Base-by-base conservation (phyloP, 768 basidiomycete genomes). In the Astraeus odoratus region DNA sequence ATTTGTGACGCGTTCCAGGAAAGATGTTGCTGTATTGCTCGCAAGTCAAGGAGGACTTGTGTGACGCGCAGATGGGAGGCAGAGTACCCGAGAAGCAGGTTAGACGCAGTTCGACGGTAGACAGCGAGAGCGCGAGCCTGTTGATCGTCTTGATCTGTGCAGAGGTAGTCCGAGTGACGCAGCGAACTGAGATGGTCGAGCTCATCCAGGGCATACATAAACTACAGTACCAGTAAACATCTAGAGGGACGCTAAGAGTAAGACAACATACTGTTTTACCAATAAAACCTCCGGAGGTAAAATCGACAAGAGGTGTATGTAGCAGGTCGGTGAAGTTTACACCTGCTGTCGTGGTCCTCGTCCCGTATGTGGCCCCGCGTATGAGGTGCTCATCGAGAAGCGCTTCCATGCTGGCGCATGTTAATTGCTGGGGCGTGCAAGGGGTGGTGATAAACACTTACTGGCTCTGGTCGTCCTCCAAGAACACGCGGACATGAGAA, bases 51-150 rank as follows among this genome's bases (percentile, higher is more conserved):
- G 10, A 54, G 39, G 3, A 61, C 10, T 25, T 27, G 47, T 42
- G 43, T 49, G 13, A 44, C 49, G 12, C 53, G 64, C 6, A 46
- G 52, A 26, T 58, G 56, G 13, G 56, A 53, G 22, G 59, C 60
- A 4, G 62, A 59, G 44, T 64, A 66, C 44, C 64, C 64, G 20
- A 64, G 44, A 16, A 65, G 54, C 13, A 64, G 57, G 33, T 59
- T 64, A 4, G 64, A 64, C 1, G 61, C 35, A 4, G 60, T 57
- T 22, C 58, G 64, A 51, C 51, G 57, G 39, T 52, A 63, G 39
- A 66, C 53, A 3, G 54, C 61, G 27, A 55, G 45, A 12, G 59
- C 44, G 18, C 43, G 58, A 22, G 39, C 39, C 9, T 57, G 51
- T 10, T 44, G 51, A 16, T 35, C 15, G 1, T 42, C 26, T 31